Percentiles rank a stretch among this genome's conserved stretches.
phyloP scores from a whole-genome alignment of 257 asterid species.

The Haberlea rhodopensis region DNA sequence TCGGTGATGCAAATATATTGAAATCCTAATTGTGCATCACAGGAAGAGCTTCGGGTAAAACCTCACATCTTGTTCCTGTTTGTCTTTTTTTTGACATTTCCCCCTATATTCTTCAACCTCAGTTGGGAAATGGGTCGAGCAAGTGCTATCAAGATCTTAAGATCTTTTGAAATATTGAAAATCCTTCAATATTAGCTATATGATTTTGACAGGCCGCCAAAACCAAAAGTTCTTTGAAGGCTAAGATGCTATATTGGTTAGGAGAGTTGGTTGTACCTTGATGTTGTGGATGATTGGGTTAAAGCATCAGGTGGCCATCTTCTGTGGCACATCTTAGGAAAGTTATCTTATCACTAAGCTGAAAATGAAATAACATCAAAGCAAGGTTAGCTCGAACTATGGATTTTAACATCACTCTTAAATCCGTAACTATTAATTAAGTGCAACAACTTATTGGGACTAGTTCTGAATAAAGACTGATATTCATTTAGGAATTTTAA shows the following conservation, averaged over 20 bases:
- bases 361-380: slow-evolving; percentile 7
- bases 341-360: slow-evolving; percentile 8
- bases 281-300: slow-evolving; percentile 27
- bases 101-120: slow-evolving; percentile 19
- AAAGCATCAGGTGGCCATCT: slow-evolving; percentile 26
- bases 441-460: slow-evolving; percentile 36
- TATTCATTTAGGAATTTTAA: slow-evolving; percentile 26
- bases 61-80: slow-evolving; percentile 14
- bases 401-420: slow-evolving; percentile 36
- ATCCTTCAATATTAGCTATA: slow-evolving; percentile 20
- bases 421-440: slow-evolving; percentile 21
- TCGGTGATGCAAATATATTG: neutral
- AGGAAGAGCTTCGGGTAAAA: slow-evolving; percentile 2
- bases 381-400: slow-evolving; percentile 24
- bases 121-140: slow-evolving; percentile 15
- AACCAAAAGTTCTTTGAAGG: slow-evolving; percentile 21
- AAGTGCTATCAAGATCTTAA: slow-evolving; percentile 26
- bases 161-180: slow-evolving; percentile 10
- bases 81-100: slow-evolving; percentile 29
- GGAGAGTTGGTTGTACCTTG: slow-evolving; percentile 26
- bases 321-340: slow-evolving; percentile 6
- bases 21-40: slow-evolving; percentile 4
- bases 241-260: slow-evolving; percentile 20
- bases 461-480: slow-evolving; percentile 31
- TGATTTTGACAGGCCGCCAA: slow-evolving; percentile 30